A percentile compares a stretch with the other conserved stretches of the same genome.
Evolutionary conservation across 2,329 filamentous ascomycete genomes (phyloP).

Genomic region (Epichloe gansuensis): DNA sequence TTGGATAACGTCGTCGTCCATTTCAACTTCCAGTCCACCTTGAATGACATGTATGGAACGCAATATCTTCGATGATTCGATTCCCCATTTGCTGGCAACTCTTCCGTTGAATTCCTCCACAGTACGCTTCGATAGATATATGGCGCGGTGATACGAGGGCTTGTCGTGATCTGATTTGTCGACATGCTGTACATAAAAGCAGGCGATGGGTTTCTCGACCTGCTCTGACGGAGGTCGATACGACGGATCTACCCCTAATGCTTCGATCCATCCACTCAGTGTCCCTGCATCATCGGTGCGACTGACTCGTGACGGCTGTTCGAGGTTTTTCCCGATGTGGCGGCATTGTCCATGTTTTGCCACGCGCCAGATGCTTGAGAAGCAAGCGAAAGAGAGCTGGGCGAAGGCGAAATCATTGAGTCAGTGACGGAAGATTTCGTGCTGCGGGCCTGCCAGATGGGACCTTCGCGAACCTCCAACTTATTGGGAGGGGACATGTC

Average conservation of each 20-base stretch:
- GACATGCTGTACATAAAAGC: constrained; percentile 65
- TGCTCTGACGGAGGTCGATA: constrained; percentile 72
- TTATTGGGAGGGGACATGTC: constrained; percentile 51
- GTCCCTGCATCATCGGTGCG: constrained; percentile 50
- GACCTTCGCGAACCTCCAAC: constrained; percentile 32
- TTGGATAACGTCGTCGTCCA: constrained; percentile 81
- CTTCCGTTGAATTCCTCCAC: constrained; percentile 60
- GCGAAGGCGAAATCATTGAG: constrained; percentile 54
- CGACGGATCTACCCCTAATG: constrained; percentile 73
- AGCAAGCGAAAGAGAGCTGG: constrained; percentile 50
- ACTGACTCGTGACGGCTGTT: constrained; percentile 40
- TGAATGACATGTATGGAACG: constrained; percentile 61
- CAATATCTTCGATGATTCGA: constrained; percentile 60
- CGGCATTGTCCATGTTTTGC: constrained; percentile 45
- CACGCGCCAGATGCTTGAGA: constrained; percentile 44
- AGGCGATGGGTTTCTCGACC: constrained; percentile 63
- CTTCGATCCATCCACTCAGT: constrained; percentile 77
- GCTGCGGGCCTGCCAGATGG: constrained; percentile 40
- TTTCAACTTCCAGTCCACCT: constrained; percentile 66
- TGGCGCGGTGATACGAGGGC: constrained; percentile 63
- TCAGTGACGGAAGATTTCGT: constrained; percentile 44
- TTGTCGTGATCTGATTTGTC: constrained; percentile 36
- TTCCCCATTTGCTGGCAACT: constrained; percentile 66
- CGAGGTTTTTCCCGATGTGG: constrained; percentile 29
- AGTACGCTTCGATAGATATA: constrained; percentile 73